phyloP scores from a whole-genome alignment of 2,329 filamentous ascomycete genomes.

The Botrytis squamosa region DNA sequence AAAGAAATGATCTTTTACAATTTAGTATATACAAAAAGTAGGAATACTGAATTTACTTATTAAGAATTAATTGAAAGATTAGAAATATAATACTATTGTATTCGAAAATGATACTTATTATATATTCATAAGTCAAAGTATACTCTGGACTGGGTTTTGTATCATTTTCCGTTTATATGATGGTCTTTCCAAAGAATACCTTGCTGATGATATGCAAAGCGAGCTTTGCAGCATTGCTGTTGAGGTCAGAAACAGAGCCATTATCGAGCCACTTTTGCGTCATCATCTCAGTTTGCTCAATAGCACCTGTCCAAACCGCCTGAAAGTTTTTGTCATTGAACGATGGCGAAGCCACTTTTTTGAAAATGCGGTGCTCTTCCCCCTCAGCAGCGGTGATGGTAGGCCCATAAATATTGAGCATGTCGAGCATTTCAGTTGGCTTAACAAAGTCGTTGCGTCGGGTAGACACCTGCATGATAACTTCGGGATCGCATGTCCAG shows the following conservation, averaged over 20 bases:
- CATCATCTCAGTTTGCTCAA: neutral
- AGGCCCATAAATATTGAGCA: slow-evolving; percentile 8
- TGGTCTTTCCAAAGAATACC: neutral
- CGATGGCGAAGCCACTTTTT: slow-evolving; percentile 7
- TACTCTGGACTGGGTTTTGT: too few species aligned
- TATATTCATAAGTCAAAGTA: too few species aligned
- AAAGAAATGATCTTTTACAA: too few species aligned
- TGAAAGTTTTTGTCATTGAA: slow-evolving; percentile 13
- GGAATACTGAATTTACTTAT: too few species aligned
- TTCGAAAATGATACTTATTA: too few species aligned
- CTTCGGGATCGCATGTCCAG: slow-evolving; percentile 11
- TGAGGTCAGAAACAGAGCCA: neutral
- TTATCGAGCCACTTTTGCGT: neutral
- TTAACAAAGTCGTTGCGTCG: slow-evolving; percentile 4
- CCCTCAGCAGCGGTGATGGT: slow-evolving; percentile 12
- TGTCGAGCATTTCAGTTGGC: slow-evolving; percentile 10
- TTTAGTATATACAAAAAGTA: too few species aligned
- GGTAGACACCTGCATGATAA: slow-evolving; percentile 13
- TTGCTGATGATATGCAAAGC: neutral
- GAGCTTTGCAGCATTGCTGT: neutral
- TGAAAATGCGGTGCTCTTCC: slow-evolving; percentile 4
- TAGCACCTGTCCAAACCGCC: neutral
- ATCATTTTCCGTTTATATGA: neutral
- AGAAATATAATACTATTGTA: too few species aligned
- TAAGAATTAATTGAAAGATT: too few species aligned